These are phyloP conservation scores for Aspergillus neotritici DNA, from an alignment of 2,329 filamentous ascomycete genomes.

Conservation along the genomic window DNA sequence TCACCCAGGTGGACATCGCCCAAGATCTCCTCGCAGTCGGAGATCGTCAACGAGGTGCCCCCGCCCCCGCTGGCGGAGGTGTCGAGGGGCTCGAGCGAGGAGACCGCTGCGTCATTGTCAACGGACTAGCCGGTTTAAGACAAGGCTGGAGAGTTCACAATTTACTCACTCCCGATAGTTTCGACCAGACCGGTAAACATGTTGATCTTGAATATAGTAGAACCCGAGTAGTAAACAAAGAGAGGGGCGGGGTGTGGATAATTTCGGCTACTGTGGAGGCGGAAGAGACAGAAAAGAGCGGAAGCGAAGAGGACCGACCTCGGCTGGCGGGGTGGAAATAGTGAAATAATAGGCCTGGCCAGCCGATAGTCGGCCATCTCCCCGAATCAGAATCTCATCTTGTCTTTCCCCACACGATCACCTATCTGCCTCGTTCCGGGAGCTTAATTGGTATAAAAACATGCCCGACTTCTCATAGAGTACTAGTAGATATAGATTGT, in stretches of 20 bases:
- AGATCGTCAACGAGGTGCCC: slow-evolving; percentile 86
- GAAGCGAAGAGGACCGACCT: slow-evolving; percentile 17
- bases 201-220: slow-evolving; percentile 18
- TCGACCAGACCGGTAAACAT: slow-evolving; percentile 98
- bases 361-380: slow-evolving; percentile 10
- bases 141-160: slow-evolving; percentile 2
- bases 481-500: slow-evolving; percentile 1
- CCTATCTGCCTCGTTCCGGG: too few relatives aligned
- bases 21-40: slow-evolving; percentile 68
- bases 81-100: slow-evolving; percentile 73
- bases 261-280: background rate
- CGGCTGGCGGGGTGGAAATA: slow-evolving; percentile 13
- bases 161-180: slow-evolving; percentile 74
- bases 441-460: too few relatives aligned
- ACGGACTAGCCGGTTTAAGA: background rate
- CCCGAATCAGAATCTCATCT: slow-evolving; percentile 6
- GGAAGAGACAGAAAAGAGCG: background rate
- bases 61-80: slow-evolving; percentile 63
- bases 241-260: slow-evolving; percentile 4
- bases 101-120: slow-evolving; percentile 58
- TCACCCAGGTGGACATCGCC: slow-evolving; percentile 80
- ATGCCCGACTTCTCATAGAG: background rate
- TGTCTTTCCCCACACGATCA: too few relatives aligned
- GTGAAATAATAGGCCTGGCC: slow-evolving; percentile 7
- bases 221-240: slow-evolving; percentile 9